Conservation (phyloP, 306 rosid species). For the Hippophae rhamnoides region DNA sequence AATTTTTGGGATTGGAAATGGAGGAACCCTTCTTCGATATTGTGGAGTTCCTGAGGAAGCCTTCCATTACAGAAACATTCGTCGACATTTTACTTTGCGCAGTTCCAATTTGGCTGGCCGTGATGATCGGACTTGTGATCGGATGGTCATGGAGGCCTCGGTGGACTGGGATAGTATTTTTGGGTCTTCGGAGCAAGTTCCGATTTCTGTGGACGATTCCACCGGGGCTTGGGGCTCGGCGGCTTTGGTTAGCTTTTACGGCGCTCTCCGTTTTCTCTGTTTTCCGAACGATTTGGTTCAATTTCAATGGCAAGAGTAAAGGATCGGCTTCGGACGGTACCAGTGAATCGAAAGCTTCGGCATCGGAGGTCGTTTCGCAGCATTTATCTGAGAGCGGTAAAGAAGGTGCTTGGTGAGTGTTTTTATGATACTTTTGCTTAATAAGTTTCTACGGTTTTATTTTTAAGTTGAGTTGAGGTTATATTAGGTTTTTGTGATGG, state of each 20-base stretch:
- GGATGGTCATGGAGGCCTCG: constrained; percentile 98
- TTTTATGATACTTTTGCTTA: background rate
- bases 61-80: constrained; percentile 79
- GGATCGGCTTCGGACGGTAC: constrained; percentile 1
- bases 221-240: constrained; percentile 91
- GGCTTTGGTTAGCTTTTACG: constrained; percentile 88
- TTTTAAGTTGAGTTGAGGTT: background rate
- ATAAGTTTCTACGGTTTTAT: background rate
- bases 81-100: constrained; percentile 88
- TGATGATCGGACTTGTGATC: constrained; percentile 81
- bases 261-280: constrained; percentile 89
- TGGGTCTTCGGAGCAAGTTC: constrained; percentile 83
- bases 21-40: constrained; percentile 69
- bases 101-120: constrained; percentile 97
- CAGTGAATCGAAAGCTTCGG: constrained; percentile 6
- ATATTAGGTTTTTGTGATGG: background rate
- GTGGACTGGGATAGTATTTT: constrained; percentile 85
- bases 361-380: constrained; percentile 3
- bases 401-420: constrained; percentile 23
- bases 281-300: constrained; percentile 64
- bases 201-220: constrained; percentile 88
- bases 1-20: constrained; percentile 23
- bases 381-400: constrained; percentile 7
- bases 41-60: constrained; percentile 61
- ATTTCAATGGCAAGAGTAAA: constrained; percentile 42